Evolutionary conservation across 164 flowering plant species (phyloP), one percentile per base, ranked within the genome.

Genomic region (Chloranthus sessilifolius): DNA sequence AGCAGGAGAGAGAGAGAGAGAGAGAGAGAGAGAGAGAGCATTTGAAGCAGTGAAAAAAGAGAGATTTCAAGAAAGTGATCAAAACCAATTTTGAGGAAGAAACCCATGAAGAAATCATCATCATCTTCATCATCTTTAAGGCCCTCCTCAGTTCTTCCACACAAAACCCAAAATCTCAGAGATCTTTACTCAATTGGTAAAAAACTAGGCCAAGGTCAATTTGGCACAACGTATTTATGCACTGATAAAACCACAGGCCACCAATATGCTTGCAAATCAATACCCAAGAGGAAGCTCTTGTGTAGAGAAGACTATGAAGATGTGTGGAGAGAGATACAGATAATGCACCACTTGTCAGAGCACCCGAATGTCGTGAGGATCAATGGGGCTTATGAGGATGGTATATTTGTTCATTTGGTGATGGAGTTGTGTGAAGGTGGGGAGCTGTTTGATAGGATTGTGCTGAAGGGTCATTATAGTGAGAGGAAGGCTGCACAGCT

Each of bases 401-500:
- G 70, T 21, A 69, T 86, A 34, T 83, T 82, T 50, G 92, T 89
- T 20, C 95, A 89, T 59, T 31, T 89, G 56, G 95, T 89, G 3
- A 89, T 89, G 97, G 97, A 89, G 71, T 58, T 85, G 2, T 89
- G 97, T 28, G 85, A 75, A 0, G 97, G 97, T 2, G 97, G 97
- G 0, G 97, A 89, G 79, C 73, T 89, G 10, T 89, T 89, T 50
- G 97, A 89, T 61, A 56, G 92, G 73, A 89, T 89, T 60, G 73
- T 89, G 7, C 72, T 69, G 45, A 83, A 76, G 63, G 97, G 97
- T 5, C 90, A 85, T 69, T 89, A 78, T 39, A 83, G 84, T 42
- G 97, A 89, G 71, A 70, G 71, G 30, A 67, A 89, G 66, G 97
- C 97, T 19, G 90, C 74, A 1, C 60, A 69, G 50, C 55, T 85